Conservation (phyloP, 2,329 filamentous ascomycete genomes). For the Berkeleyomyces rouxiae region DNA sequence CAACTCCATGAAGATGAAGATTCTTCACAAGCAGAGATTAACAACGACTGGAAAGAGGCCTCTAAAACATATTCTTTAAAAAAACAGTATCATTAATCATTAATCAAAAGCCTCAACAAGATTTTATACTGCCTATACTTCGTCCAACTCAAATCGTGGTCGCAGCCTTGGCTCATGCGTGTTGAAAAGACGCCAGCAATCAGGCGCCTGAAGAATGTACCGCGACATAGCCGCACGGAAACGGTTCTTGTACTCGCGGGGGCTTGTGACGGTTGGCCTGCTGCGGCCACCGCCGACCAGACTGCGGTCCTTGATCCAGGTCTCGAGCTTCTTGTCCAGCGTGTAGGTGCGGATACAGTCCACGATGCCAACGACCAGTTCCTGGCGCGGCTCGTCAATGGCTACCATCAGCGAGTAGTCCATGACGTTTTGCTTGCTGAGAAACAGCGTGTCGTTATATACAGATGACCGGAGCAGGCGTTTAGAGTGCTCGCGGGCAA, state of each 20-base stretch:
- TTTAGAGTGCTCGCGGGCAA: slow-evolving; percentile 89
- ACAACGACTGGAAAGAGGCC: no score
- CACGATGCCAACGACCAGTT: slow-evolving; percentile 93
- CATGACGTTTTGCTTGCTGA: slow-evolving; percentile 94
- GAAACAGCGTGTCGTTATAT: slow-evolving; percentile 93
- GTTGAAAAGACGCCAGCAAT: slow-evolving; percentile 53
- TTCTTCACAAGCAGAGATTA: no score
- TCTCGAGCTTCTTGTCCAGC: slow-evolving; percentile 99
- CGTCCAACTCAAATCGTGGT: neutral
- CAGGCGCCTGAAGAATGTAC: slow-evolving; percentile 59
- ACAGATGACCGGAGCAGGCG: slow-evolving; percentile 81
- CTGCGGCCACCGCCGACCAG: slow-evolving; percentile 62
- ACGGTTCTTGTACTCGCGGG: slow-evolving; percentile 90
- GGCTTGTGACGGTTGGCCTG: slow-evolving; percentile 86
- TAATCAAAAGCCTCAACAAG: neutral
- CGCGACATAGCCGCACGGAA: slow-evolving; percentile 95
- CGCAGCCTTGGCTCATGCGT: neutral
- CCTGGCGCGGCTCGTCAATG: slow-evolving; percentile 75
- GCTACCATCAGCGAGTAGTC: slow-evolving; percentile 98
- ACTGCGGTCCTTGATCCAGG: slow-evolving; percentile 95
- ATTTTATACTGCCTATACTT: neutral
- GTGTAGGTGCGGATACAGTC: slow-evolving; percentile 98
- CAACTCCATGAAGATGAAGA: no score
- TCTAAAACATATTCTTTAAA: no score
- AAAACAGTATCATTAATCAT: neutral